Percentiles rank a stretch among this genome's conserved stretches.
Conservation (phyloP, 768 basidiomycete species). For the Trametes coccinea region DNA sequence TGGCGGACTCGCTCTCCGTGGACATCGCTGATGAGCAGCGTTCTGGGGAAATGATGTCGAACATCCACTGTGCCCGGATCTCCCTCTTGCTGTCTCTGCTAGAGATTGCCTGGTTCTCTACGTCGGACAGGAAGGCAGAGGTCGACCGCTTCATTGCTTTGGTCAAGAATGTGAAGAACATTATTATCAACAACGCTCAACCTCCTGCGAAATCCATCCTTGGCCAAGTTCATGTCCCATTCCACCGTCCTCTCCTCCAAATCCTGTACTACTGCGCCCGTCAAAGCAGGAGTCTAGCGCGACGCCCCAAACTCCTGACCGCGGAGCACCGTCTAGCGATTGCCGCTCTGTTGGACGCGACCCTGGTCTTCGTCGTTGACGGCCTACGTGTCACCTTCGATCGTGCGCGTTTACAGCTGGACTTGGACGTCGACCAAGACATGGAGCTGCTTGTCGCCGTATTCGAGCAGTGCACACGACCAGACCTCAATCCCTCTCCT, state of each 20-base stretch:
- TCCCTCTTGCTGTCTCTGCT: slow-evolving; percentile 72
- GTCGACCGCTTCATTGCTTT: slow-evolving; percentile 62
- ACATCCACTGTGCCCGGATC: slow-evolving; percentile 75
- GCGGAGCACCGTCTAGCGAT: slow-evolving; percentile 65
- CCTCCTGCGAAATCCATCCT: slow-evolving; percentile 74
- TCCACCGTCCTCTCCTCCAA: slow-evolving; percentile 81
- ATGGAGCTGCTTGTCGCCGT: slow-evolving; percentile 79
- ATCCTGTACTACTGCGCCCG: slow-evolving; percentile 76
- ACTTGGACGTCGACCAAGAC: slow-evolving; percentile 73
- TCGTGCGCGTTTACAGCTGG: slow-evolving; percentile 54
- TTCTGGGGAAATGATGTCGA: slow-evolving; percentile 81
- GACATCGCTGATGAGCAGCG: slow-evolving; percentile 69
- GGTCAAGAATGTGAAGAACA: slow-evolving; percentile 57
- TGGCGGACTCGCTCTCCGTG: slow-evolving; percentile 64
- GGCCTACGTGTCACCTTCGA: slow-evolving; percentile 65
- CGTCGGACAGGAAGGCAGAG: slow-evolving; percentile 53
- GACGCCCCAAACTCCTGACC: slow-evolving; percentile 50
- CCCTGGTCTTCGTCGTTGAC: slow-evolving; percentile 66
- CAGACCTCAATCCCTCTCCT: slow-evolving; percentile 68
- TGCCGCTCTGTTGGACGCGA: slow-evolving; percentile 58
- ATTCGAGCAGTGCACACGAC: slow-evolving; percentile 77
- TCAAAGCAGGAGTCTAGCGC: slow-evolving; percentile 54
- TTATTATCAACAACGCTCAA: slow-evolving; percentile 74
- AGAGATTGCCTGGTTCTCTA: slow-evolving; percentile 79
- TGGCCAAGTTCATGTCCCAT: slow-evolving; percentile 59